Percentiles rank a stretch among this genome's conserved stretches.
Conservation (phyloP, 139 green algal genomes). For the Chlorella sp. region DNA sequence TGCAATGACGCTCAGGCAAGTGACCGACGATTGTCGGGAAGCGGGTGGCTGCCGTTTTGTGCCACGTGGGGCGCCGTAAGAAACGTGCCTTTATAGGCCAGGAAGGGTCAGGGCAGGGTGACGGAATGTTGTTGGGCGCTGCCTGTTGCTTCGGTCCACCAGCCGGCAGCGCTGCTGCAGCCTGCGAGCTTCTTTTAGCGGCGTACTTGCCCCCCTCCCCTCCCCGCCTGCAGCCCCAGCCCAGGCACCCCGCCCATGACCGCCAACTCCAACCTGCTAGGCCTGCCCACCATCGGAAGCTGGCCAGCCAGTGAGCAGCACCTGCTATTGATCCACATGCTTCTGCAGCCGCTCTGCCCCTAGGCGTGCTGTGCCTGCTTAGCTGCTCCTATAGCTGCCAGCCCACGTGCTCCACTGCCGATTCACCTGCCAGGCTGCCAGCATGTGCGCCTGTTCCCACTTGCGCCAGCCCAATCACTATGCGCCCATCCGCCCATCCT, state of each 20-base stretch:
- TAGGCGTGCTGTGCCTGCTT: neutral
- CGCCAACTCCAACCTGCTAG: neutral
- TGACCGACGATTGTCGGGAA: neutral
- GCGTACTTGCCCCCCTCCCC: too few relatives aligned
- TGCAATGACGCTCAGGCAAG: neutral
- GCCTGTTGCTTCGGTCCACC: too few relatives aligned
- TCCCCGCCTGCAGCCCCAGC: neutral
- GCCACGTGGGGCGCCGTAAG: too few relatives aligned
- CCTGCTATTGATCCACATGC: neutral
- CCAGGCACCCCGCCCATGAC: neutral
- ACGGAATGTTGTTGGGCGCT: too few relatives aligned
- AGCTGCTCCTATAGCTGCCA: neutral
- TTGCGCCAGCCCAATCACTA: neutral
- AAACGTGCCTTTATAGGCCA: too few relatives aligned
- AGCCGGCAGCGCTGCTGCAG: too few relatives aligned
- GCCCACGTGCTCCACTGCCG: neutral
- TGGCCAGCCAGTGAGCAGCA: neutral
- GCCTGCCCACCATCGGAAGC: neutral
- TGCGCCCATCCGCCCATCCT: neutral
- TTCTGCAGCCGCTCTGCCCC: neutral
- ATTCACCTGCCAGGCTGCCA: too few relatives aligned
- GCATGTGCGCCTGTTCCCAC: neutral
- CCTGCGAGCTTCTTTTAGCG: too few relatives aligned
- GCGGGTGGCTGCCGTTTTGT: too few relatives aligned
- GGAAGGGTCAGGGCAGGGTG: too few relatives aligned